These are phyloP conservation scores for Warburgia ugandensis DNA, from an alignment of 164 flowering plant species.

Conservation along the genomic window DNA sequence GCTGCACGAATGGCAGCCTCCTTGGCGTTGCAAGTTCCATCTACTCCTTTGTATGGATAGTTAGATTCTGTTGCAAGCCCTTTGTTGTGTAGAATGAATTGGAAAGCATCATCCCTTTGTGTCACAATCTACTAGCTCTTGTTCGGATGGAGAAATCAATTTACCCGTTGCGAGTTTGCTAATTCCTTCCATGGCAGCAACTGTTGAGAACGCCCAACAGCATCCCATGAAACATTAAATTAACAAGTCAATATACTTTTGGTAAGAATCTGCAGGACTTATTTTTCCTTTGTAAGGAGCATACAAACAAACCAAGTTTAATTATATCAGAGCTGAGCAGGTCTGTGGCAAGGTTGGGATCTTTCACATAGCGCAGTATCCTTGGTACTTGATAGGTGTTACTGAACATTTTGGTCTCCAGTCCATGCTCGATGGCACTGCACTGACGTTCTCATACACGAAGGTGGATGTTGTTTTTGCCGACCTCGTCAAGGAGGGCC, in stretches of 20 bases:
- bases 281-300: background rate
- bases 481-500: too few species aligned
- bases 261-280: background rate
- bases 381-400: constrained; percentile 35
- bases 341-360: too few species aligned
- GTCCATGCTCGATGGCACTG: constrained; percentile 17
- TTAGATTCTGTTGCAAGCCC: constrained; percentile 18
- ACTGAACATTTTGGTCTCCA: constrained; percentile 39
- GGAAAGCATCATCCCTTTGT: constrained; percentile 14
- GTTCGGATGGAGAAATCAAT: constrained; percentile 25
- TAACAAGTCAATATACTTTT: background rate
- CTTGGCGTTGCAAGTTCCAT: constrained; percentile 9
- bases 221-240: constrained; percentile 10
- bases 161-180: constrained; percentile 13
- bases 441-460: constrained; percentile 6
- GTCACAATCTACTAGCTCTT: constrained; percentile 30
- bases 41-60: constrained; percentile 15
- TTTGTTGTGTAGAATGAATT: constrained; percentile 5
- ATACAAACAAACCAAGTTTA: background rate
- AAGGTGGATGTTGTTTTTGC: background rate
- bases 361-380: constrained; percentile 27
- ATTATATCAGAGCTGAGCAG: too few species aligned
- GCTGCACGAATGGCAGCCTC: constrained; percentile 9
- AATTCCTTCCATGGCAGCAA: constrained; percentile 24
- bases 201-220: constrained; percentile 31